These are phyloP conservation scores for Lasiosphaeris hirsuta DNA, from an alignment of 495 filamentous ascomycete genomes.

Conservation along the genomic window DNA sequence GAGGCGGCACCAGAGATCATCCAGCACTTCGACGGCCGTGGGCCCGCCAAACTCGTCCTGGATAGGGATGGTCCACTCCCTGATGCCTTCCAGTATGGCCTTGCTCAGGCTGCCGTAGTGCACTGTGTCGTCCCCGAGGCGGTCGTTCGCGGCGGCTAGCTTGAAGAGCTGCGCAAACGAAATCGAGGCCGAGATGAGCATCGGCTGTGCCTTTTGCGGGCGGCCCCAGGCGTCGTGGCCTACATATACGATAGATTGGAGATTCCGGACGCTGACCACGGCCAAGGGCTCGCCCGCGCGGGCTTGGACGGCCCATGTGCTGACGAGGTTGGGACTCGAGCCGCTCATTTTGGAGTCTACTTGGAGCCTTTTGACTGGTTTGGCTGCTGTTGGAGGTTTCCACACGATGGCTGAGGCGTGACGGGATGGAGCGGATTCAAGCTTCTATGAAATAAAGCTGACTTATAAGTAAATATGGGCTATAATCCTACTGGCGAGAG, in stretches of 20 bases:
- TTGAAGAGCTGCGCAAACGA: slow-evolving; percentile 46
- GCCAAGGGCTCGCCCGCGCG: slow-evolving; percentile 38
- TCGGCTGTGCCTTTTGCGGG: slow-evolving; percentile 46
- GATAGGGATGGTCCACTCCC: no score
- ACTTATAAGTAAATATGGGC: no score
- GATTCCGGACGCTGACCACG: slow-evolving; percentile 48
- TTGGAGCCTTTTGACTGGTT: not conserved
- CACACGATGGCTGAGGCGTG: no score
- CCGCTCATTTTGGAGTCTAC: not conserved
- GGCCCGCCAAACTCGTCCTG: no score
- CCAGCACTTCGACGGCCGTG: not conserved
- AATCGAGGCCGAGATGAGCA: slow-evolving; percentile 49
- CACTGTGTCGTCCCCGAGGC: slow-evolving; percentile 52
- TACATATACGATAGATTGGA: slow-evolving; percentile 39
- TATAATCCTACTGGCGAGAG: no score
- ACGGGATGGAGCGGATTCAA: not conserved
- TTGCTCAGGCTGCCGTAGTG: slow-evolving; percentile 61
- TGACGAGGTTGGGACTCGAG: slow-evolving; percentile 20
- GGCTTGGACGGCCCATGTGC: slow-evolving; percentile 30
- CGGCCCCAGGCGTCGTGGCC: slow-evolving; percentile 58
- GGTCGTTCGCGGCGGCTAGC: slow-evolving; percentile 44
- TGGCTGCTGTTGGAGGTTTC: no score
- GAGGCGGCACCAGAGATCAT: not conserved
- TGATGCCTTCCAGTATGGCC: slow-evolving; percentile 32
- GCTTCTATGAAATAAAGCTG: not conserved